These are phyloP conservation scores for Pycnococcus provasolii DNA, from an alignment of 139 green algal genomes.

Conservation along the genomic window DNA sequence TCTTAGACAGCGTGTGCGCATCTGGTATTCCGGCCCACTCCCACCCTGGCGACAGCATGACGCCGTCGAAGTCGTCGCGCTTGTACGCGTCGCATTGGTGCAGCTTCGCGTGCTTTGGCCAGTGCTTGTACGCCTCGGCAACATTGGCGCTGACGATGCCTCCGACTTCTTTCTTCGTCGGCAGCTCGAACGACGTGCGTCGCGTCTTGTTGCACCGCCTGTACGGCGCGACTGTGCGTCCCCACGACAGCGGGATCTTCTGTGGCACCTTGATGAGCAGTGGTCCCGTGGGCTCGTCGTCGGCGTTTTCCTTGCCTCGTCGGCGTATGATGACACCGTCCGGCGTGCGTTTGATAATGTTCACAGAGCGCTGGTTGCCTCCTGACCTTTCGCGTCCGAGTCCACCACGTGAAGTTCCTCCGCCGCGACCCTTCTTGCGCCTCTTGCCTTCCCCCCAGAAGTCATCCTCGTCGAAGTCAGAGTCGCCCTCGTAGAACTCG, in stretches of 20 bases:
- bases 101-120: too few species aligned
- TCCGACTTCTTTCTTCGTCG: too few species aligned
- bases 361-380: too few species aligned
- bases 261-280: conserved; percentile 4
- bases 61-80: too few species aligned
- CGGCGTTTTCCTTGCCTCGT: too few species aligned
- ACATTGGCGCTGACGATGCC: too few species aligned
- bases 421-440: neutral
- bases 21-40: too few species aligned
- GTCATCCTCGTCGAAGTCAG: conserved; percentile 19
- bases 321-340: neutral
- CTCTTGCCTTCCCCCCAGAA: conserved; percentile 1
- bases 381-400: conserved; percentile 14
- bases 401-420: conserved; percentile 5
- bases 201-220: neutral
- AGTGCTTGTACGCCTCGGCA: too few species aligned
- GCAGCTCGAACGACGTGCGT: too few species aligned
- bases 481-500: conserved; percentile 48
- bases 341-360: conserved; percentile 10
- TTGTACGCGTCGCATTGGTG: too few species aligned
- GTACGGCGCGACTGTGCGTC: conserved; percentile 56
- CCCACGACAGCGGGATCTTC: conserved; percentile 70
- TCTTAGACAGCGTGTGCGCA: too few species aligned
- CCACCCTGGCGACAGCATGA: too few species aligned
- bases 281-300: neutral